phyloP scores from a whole-genome alignment of 23 red algal species.

The Gracilaria vermiculophylla region DNA sequence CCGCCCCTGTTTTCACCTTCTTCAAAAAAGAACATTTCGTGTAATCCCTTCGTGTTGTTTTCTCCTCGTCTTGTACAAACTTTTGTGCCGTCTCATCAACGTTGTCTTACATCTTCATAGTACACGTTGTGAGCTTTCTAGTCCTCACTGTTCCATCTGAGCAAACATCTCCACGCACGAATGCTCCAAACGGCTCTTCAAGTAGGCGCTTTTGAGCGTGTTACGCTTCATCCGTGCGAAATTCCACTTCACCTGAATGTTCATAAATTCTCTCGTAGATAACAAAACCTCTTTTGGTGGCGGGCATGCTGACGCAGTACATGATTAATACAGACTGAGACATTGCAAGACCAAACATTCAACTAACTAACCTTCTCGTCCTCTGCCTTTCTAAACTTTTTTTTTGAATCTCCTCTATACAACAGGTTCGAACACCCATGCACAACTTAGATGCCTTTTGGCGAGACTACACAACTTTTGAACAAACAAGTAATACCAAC shows the following conservation, averaged over 20 bases:
- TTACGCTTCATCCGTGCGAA: background rate
- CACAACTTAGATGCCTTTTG: conserved; percentile 75
- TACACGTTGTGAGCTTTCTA: conserved; percentile 9
- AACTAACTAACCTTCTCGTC: background rate
- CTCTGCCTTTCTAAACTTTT: background rate
- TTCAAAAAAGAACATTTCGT: conserved; percentile 46
- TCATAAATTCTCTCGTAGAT: background rate
- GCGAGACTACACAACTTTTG: conserved; percentile 82
- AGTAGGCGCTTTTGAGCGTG: conserved; percentile 11
- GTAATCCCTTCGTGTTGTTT: conserved; percentile 19
- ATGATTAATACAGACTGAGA: background rate
- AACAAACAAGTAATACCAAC: conserved; percentile 68
- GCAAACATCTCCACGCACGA: background rate
- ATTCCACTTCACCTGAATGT: background rate
- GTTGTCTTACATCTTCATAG: conserved; percentile 18
- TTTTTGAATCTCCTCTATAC: background rate
- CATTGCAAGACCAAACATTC: background rate
- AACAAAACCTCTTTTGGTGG: background rate
- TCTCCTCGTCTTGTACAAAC: background rate
- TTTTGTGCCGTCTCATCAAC: conserved; percentile 13
- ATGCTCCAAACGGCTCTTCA: background rate
- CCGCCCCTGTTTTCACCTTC: conserved; percentile 13
- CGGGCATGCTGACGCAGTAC: conserved; percentile 10
- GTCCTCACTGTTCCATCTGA: background rate
- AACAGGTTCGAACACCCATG: conserved; percentile 76